Base-by-base conservation (phyloP, 768 basidiomycete genomes). In the Sporobolomyces pararoseus region DNA sequence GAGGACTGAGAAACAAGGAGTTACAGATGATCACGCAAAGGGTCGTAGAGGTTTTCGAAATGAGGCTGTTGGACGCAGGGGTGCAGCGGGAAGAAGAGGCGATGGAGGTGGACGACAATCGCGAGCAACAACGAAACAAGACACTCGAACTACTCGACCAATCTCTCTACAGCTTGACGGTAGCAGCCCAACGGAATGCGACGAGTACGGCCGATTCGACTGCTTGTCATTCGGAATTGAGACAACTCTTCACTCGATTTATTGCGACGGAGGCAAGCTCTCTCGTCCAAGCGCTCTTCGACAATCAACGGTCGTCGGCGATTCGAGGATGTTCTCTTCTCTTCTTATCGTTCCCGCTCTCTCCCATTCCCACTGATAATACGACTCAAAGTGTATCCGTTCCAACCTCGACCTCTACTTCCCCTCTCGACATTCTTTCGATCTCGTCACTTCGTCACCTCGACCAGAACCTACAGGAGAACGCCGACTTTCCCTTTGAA, bases 21-120 rank as follows among this genome's bases (percentile, higher is more conserved):
- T 0, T 27, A 13, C 46, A 59, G 39, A 2, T 44, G 3, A 27
- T 66, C 14, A 49, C 58, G 7, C 50, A 27, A 16, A 44, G 19
- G 49, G 39, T 53, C 12, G 4, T 35, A 25, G 58, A 65, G 13
- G 17, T 50, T 12, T 0, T 29, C 44, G 32, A 34, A 16, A 35
- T 25, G 27, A 58, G 44, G 42, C n/a, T 32, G 23, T 10, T 21
- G 6, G 37, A n/a, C 25, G 35, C n/a, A 10, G 52, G 4, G 27
- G 29, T 29, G 29, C 31, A 46, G 16, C 10, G 16, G 9, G 35
- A 66, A 3, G 35, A 32, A 1, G 23, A 23, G 6, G 19, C 14
- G n/a, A 54, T 51, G 32, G 65, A 27, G 32, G 32, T 51, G 23
- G 65, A 61, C 37, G 63, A 37, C 10, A 34, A 47, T 35, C 42